These are phyloP conservation scores for Barnettozyma siamensis DNA, from an alignment of 805 yeast genomes.

Conservation along the genomic window DNA sequence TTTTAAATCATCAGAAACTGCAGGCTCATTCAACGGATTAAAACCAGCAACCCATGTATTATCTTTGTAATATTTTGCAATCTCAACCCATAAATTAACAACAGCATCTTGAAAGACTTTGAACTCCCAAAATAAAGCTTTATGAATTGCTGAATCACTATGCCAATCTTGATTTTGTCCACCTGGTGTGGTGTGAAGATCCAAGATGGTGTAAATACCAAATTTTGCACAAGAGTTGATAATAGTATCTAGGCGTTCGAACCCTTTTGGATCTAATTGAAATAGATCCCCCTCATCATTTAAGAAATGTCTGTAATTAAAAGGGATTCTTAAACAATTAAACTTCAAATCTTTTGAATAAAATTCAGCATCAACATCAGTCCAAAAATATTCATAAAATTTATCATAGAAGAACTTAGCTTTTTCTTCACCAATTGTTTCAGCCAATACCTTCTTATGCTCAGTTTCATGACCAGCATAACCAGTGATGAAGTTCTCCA, in stretches of 20 bases:
- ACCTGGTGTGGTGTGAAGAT: slow-evolving; percentile 46
- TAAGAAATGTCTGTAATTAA: slow-evolving; percentile 46
- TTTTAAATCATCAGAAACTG: slow-evolving; percentile 37
- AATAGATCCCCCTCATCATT: slow-evolving; percentile 39
- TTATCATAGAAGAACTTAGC: slow-evolving; percentile 44
- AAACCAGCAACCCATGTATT: slow-evolving; percentile 50
- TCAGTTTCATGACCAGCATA: slow-evolving; percentile 50
- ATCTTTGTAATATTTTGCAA: slow-evolving; percentile 41
- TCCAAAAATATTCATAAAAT: slow-evolving; percentile 50
- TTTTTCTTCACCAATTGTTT: slow-evolving; percentile 41
- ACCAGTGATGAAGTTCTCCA: slow-evolving; percentile 54
- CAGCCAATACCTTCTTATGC: slow-evolving; percentile 36
- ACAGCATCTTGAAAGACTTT: slow-evolving; percentile 42
- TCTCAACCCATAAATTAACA: slow-evolving; percentile 38
- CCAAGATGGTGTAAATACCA: slow-evolving; percentile 44
- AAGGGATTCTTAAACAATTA: slow-evolving; percentile 45
- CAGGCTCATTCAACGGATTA: slow-evolving; percentile 49
- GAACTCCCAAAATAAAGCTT: slow-evolving; percentile 45
- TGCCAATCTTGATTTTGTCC: slow-evolving; percentile 56
- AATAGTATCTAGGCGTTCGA: slow-evolving; percentile 37
- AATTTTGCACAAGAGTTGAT: slow-evolving; percentile 39
- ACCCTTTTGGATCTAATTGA: slow-evolving; percentile 39
- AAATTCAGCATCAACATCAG: slow-evolving; percentile 43
- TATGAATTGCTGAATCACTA: slow-evolving; percentile 40
- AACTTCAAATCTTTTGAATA: slow-evolving; percentile 35